A percentile compares a stretch with the other conserved stretches of the same genome.
Evolutionary conservation across 306 rosid species (phyloP).

Genomic region (Glycine tomentella): DNA sequence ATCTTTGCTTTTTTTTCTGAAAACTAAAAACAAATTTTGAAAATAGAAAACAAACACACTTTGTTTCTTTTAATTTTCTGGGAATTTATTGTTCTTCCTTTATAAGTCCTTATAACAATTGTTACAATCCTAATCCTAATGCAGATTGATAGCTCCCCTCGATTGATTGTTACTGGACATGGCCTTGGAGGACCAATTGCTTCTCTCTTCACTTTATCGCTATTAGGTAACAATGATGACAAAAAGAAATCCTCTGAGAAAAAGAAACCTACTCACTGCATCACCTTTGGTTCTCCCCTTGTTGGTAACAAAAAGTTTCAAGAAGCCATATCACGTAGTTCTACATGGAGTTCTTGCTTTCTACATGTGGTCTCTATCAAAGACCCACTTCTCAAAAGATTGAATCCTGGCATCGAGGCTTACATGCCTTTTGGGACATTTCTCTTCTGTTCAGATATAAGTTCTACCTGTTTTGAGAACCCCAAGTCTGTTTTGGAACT

Average conservation of each 20-base stretch:
- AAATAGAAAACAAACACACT: neutral
- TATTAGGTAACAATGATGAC: conserved; percentile 46
- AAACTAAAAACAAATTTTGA: too few species aligned
- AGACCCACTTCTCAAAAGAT: conserved; percentile 57
- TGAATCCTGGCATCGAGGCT: neutral
- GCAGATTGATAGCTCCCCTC: conserved; percentile 41
- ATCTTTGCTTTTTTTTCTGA: neutral
- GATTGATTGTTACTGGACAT: conserved; percentile 65
- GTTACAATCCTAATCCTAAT: neutral
- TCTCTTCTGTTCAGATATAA: conserved; percentile 55
- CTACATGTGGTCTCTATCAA: conserved; percentile 61
- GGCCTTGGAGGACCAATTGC: conserved; percentile 77
- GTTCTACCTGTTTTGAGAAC: conserved; percentile 62
- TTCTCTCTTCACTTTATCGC: conserved; percentile 69
- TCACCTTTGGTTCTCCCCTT: conserved; percentile 83
- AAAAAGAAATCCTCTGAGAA: conserved; percentile 37
- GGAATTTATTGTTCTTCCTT: neutral
- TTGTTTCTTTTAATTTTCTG: neutral
- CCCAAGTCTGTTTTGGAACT: conserved; percentile 50
- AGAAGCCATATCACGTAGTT: conserved; percentile 52
- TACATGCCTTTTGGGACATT: conserved; percentile 77
- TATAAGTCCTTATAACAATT: neutral
- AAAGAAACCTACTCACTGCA: conserved; percentile 66
- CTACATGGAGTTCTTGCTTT: conserved; percentile 75
- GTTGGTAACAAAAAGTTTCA: conserved; percentile 57